phyloP scores from a whole-genome alignment of 2,329 filamentous ascomycete species.

The Calonectria hongkongensis region DNA sequence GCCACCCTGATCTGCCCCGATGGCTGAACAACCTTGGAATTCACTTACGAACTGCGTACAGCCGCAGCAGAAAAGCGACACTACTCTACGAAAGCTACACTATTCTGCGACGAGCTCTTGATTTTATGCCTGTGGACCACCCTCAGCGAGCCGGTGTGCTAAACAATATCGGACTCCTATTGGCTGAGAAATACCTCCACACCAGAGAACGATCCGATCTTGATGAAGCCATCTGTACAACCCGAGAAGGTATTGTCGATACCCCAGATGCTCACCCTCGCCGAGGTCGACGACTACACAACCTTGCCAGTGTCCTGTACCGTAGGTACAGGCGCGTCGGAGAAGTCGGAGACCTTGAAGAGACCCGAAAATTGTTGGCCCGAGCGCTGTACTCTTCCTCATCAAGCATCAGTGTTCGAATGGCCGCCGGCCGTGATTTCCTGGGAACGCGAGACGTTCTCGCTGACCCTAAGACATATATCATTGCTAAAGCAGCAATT shows the following conservation, averaged over 20 bases:
- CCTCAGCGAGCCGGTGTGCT: not conserved
- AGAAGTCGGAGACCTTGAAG: not conserved
- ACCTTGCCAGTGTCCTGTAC: constrained; percentile 1
- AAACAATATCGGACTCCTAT: constrained; percentile 2
- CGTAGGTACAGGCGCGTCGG: not conserved
- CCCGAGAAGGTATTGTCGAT: not conserved
- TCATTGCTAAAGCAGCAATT: constrained; percentile 7
- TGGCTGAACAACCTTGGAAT: constrained; percentile 23
- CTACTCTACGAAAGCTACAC: not conserved
- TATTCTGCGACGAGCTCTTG: not conserved
- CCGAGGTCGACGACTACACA: constrained; percentile 11
- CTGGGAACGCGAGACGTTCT: constrained; percentile 11
- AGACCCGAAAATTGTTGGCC: not conserved
- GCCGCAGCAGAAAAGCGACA: not conserved
- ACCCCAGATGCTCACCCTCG: not conserved
- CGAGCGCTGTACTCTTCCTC: not conserved
- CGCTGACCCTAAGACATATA: not conserved
- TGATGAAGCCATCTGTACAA: not conserved
- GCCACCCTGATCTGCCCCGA: constrained; percentile 5
- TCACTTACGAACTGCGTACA: not conserved
- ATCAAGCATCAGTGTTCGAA: constrained; percentile 2
- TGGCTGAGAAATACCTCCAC: constrained; percentile 12
- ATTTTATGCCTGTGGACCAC: not conserved
- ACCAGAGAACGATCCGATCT: not conserved
- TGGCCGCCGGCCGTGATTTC: constrained; percentile 12